phyloP scores from a whole-genome alignment of 192 early-diverging fungal genomes.

The Backusella sp. region DNA sequence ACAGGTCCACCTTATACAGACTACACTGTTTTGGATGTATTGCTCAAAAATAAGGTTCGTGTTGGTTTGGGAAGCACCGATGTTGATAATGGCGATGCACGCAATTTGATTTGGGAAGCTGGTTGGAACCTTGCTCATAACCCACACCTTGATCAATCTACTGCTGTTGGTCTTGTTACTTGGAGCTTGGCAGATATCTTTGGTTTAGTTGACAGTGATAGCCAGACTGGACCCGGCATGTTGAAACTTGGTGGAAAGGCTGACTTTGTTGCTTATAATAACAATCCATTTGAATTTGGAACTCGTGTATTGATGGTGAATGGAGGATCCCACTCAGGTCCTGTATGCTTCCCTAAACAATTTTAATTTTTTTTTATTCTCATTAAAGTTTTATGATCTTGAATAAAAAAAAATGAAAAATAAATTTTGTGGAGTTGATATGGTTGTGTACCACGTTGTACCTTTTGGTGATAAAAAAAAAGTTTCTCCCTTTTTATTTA shows the following conservation, averaged over 20 bases:
- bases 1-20: conserved; percentile 50
- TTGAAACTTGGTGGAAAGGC: conserved; percentile 32
- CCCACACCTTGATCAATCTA: conserved; percentile 39
- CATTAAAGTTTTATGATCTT: not conserved
- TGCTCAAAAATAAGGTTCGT: conserved; percentile 55
- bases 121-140: conserved; percentile 44
- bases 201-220: conserved; percentile 35
- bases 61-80: conserved; percentile 54
- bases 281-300: conserved; percentile 67
- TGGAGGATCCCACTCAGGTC: conserved; percentile 49
- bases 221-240: conserved; percentile 18
- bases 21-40: conserved; percentile 50
- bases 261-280: conserved; percentile 65
- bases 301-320: conserved; percentile 54
- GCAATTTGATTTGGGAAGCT: conserved; percentile 79
- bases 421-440: not conserved
- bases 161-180: conserved; percentile 72
- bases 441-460: not conserved
- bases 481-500: not conserved
- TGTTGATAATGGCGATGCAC: conserved; percentile 52
- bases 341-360: conserved; percentile 16
- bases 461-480: not conserved
- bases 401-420: not conserved
- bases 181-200: conserved; percentile 75
- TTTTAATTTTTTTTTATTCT: not conserved